These are phyloP conservation scores for Diaporthe aspalathi DNA, from an alignment of 2,329 filamentous ascomycete genomes.

Conservation along the genomic window DNA sequence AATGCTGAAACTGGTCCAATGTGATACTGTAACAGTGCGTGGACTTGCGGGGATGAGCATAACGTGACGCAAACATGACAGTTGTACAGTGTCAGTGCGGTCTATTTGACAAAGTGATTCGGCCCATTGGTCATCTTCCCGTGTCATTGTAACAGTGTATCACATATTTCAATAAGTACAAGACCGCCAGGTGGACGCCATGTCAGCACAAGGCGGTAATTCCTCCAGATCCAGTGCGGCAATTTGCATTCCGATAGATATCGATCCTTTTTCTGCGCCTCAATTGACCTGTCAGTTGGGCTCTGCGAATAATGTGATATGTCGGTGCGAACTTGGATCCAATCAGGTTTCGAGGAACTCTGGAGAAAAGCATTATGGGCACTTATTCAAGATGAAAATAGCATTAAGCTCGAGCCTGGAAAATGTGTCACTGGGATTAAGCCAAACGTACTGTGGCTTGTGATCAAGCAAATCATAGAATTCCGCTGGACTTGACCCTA, in stretches of 20 bases:
- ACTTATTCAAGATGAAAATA: too few relatives aligned
- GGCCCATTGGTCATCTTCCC: background rate
- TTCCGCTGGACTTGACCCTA: too few relatives aligned
- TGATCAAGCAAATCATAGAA: too few relatives aligned
- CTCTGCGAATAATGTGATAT: background rate
- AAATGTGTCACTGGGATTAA: too few relatives aligned
- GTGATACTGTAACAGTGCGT: background rate
- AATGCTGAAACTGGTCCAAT: background rate
- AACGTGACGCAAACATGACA: background rate
- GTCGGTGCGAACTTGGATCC: too few relatives aligned
- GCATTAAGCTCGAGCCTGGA: too few relatives aligned
- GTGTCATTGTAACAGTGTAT: background rate
- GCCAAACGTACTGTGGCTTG: too few relatives aligned
- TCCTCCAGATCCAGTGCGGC: background rate
- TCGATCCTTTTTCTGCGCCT: too few relatives aligned
- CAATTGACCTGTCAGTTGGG: too few relatives aligned
- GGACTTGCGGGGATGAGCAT: background rate
- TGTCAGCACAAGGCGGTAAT: too few relatives aligned
- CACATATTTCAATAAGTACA: background rate
- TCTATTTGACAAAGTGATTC: background rate
- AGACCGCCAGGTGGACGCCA: background rate
- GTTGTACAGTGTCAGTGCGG: background rate
- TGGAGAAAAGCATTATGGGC: too few relatives aligned
- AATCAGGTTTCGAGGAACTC: too few relatives aligned
- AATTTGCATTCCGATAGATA: background rate